These are phyloP conservation scores for Avena sativa DNA, from an alignment of 176 grass and related monocot genomes.

Conservation along the genomic window DNA sequence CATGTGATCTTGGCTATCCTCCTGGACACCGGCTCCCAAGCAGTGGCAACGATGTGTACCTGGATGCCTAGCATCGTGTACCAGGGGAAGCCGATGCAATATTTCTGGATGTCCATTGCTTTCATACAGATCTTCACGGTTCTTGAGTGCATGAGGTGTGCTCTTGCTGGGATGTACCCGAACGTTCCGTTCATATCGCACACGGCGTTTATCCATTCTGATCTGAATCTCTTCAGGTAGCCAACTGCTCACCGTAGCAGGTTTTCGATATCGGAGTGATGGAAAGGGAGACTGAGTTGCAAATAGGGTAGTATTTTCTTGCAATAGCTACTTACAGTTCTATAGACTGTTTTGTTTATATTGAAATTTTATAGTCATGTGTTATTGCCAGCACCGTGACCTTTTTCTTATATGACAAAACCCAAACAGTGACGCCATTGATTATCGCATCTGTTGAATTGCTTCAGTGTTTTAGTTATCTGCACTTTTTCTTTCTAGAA, in stretches of 20 bases:
- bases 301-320: slow-evolving; percentile 30
- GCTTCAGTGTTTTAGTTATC: neutral
- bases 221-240: slow-evolving; percentile 82
- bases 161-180: slow-evolving; percentile 74
- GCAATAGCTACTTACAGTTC: neutral
- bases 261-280: neutral
- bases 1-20: slow-evolving; percentile 89
- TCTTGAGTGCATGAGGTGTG: slow-evolving; percentile 82
- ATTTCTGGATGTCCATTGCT: slow-evolving; percentile 79
- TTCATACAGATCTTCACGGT: slow-evolving; percentile 80
- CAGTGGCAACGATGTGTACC: slow-evolving; percentile 76
- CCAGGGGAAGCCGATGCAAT: slow-evolving; percentile 62
- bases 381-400: neutral
- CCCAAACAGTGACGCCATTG: neutral
- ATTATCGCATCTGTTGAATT: slow-evolving; percentile 1
- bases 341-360: slow-evolving; percentile 24
- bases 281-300: neutral
- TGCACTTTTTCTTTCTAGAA: neutral
- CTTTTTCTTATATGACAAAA: slow-evolving; percentile 29
- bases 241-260: neutral
- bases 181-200: slow-evolving; percentile 84
- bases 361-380: slow-evolving; percentile 21
- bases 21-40: slow-evolving; percentile 80
- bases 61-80: slow-evolving; percentile 83
- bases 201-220: slow-evolving; percentile 85